Base-by-base conservation (phyloP, 2,329 filamentous ascomycete genomes). In the Mariannaea elegans region DNA sequence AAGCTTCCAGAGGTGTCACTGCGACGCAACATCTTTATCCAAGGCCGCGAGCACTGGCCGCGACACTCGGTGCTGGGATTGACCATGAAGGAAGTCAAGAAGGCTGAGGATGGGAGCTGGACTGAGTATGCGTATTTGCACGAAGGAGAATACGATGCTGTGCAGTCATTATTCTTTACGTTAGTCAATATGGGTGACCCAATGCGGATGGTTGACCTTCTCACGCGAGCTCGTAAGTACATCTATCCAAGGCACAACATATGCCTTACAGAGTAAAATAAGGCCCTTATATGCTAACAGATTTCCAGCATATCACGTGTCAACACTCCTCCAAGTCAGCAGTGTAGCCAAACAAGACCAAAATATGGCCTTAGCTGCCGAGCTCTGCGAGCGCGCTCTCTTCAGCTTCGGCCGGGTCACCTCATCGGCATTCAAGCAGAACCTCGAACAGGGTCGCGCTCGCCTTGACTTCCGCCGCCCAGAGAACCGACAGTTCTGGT, bases 381-480 rank as follows among this genome's bases (percentile, higher is more conserved):
- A 98, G 70, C 84, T 98, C 2, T 87, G 96, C 53, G 94, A 98
- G 77, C 87, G 95, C 44, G 94, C 94, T 0, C 84, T 99, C 6
- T 98, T 97, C 78, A 91, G 92, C 0, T 94, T 98, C 73, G 95
- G 94, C n/a, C 87, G 94, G 34, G 91, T 93, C 3, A 88, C 93
- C 0, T 89, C 95, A 60, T 94, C 92, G 8, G 87, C 90, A 0
- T 99, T 98, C 74, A 84, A 89, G 7, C 86, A 87, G 56, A 89
- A 90, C 63, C 77, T 99, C 6, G 85, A 90, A 54, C 85, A 89
- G 71, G 95, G 95, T 31, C 88, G 88, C 66, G 94, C 93, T 6
- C 85, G 92, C 14, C 79, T 99, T 9, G 87, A 94, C 71, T 98
- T 97, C 72, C 78, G 83, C 18, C 83, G 92, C 34, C 89, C 90